phyloP scores from a whole-genome alignment of 805 yeast species.

The Suhomyces faveliae region DNA sequence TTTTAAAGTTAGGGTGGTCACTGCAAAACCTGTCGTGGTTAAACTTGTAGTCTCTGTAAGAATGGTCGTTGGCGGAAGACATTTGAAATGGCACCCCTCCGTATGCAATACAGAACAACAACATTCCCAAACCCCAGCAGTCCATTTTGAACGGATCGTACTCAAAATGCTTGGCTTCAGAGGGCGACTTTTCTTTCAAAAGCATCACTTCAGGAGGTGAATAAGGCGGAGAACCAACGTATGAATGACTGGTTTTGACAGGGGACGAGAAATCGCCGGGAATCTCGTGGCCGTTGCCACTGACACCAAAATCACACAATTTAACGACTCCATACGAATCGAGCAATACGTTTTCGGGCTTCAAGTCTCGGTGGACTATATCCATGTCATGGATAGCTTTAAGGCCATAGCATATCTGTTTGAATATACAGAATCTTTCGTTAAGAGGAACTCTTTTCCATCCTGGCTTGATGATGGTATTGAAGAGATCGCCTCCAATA shows the following conservation, averaged over 20 bases:
- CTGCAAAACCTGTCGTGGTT: conserved; percentile 42
- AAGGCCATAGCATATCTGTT: conserved; percentile 63
- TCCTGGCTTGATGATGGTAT: conserved; percentile 51
- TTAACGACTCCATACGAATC: conserved; percentile 60
- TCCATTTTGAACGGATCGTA: conserved; percentile 71
- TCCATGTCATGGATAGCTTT: conserved; percentile 63
- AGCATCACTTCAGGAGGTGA: conserved; percentile 74
- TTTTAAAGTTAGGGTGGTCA: conserved; percentile 50
- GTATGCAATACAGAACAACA: conserved; percentile 59
- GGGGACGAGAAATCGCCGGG: conserved; percentile 50
- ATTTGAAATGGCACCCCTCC: conserved; percentile 59
- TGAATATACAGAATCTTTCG: conserved; percentile 66
- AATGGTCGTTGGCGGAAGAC: conserved; percentile 47
- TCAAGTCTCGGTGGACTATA: conserved; percentile 69
- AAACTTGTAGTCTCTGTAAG: conserved; percentile 54
- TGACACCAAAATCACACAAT: conserved; percentile 75
- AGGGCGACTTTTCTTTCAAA: conserved; percentile 35
- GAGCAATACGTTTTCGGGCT: conserved; percentile 71
- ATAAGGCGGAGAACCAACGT: conserved; percentile 80
- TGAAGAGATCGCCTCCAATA: conserved; percentile 59
- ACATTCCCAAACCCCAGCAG: conserved; percentile 70
- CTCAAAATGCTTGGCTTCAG: conserved; percentile 37
- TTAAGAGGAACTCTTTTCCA: conserved; percentile 53
- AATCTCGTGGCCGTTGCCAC: conserved; percentile 58
- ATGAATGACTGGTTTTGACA: conserved; percentile 40